Evolutionary conservation across 2,329 filamentous ascomycete species (phyloP), one percentile per base, ranked within the genome.

Genomic region (Xylariales sp.): DNA sequence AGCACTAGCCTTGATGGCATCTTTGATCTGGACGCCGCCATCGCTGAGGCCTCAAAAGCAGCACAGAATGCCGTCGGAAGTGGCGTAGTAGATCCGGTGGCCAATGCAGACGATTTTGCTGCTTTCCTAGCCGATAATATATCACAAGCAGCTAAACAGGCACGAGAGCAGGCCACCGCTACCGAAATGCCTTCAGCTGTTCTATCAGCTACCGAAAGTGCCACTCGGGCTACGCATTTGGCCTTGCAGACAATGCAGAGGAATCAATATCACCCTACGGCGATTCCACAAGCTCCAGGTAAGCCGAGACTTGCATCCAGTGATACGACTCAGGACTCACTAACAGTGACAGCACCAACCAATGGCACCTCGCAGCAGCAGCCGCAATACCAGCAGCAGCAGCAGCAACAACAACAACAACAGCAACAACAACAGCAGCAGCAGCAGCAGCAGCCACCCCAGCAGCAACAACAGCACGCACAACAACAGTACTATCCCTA

Each of bases 181-280:
- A 44, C 47, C n/a, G 54, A 55, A 15, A 21, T 58, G 17, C 54
- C 56, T 10, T 53, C 54, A 12, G 47, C 52, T 31, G 49, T 59
- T 30, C 47, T 53, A 34, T 55, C 55, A 14, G 51, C 52, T 23
- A 48, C 51, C 3, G 56, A 60, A 37, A 59, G 53, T 37, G 56
- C 56, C 17, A 55, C 51, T n/a, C 52, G 51, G 33, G 55, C 55
- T 14, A 59, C 55, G 11, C 52, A 54, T 33, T 37, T 57, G 27
- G 56, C 56, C 10, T 40, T 60, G 28, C 52, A 60, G 46, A 57
- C 51, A 30, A 57, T 60, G 30, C 54, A 56, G 23, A 53, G 52
- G 17, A 59, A 57, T 29, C 52, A 57, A 40, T 57, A 57, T 36
- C 54, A 56, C 21, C 55, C 56, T 17, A 56, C 56, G 2, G 46